Conservation (phyloP, 1,284 basidiomycete genomes). For the Ceratobasidium sp. region DNA sequence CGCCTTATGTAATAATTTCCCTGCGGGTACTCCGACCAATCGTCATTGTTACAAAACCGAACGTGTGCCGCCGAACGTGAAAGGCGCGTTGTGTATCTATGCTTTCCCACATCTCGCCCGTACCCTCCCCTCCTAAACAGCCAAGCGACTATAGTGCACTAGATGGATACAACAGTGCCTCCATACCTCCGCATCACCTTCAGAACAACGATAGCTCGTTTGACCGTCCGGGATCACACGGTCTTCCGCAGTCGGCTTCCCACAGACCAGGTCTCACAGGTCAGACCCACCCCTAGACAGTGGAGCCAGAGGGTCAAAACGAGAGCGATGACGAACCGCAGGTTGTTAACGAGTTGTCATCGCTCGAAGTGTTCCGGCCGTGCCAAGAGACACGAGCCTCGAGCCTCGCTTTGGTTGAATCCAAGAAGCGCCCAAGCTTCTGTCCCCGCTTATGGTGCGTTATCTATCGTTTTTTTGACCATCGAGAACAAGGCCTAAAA, state of each 20-base stretch:
- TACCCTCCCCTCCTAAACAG: constrained; percentile 14
- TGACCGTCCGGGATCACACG: constrained; percentile 16
- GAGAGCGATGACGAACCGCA: constrained; percentile 28
- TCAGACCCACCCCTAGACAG: not conserved
- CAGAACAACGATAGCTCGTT: constrained; percentile 17
- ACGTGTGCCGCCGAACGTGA: constrained; percentile 29
- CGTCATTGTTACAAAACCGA: constrained; percentile 33
- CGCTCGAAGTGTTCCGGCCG: constrained; percentile 29
- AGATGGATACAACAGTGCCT: constrained; percentile 8
- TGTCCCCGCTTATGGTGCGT: constrained; percentile 27
- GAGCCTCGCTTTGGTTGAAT: constrained; percentile 35
- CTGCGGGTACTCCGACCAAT: not conserved
- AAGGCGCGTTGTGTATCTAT: constrained; percentile 19
- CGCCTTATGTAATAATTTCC: too few species aligned
- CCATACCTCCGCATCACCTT: not conserved
- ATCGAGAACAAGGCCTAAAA: not conserved
- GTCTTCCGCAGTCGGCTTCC: constrained; percentile 9
- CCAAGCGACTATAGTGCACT: constrained; percentile 22
- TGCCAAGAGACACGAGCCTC: constrained; percentile 40
- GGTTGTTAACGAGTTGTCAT: constrained; percentile 18
- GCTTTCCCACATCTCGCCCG: not conserved
- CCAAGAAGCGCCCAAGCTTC: constrained; percentile 4
- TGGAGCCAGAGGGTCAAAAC: constrained; percentile 14
- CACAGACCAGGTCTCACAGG: not conserved
- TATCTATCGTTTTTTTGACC: constrained; percentile 7